These are phyloP conservation scores for Geranium incanum DNA, from an alignment of 441 rosid species.

Conservation along the genomic window DNA sequence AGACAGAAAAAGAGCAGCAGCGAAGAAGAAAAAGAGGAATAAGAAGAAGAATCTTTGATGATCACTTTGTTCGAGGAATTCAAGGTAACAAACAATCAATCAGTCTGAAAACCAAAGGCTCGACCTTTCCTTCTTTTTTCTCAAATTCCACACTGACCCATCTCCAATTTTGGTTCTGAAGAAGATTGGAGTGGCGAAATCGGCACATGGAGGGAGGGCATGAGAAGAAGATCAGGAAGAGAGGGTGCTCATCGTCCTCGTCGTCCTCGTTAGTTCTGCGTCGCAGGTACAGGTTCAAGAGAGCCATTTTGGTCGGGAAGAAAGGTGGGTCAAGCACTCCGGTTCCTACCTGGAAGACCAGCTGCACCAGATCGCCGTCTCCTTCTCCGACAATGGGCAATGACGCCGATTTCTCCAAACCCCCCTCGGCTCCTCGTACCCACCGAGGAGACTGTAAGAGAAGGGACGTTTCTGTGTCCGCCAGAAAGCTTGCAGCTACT, in stretches of 20 bases:
- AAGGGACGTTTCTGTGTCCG: conserved; percentile 66
- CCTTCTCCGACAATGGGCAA: conserved; percentile 33
- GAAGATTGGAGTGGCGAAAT: conserved; percentile 33
- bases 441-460: conserved; percentile 30
- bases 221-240: conserved; percentile 79
- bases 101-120: background rate
- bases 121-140: background rate
- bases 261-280: conserved; percentile 59
- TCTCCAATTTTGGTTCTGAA: background rate
- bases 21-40: background rate
- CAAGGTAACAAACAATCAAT: background rate
- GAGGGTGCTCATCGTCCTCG: conserved; percentile 83
- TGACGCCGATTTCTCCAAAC: conserved; percentile 44
- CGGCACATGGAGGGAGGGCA: conserved; percentile 48
- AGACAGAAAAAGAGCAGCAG: too few species aligned
- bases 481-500: conserved; percentile 91
- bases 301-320: conserved; percentile 76
- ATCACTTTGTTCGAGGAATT: conserved; percentile 1
- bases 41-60: background rate
- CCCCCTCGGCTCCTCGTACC: conserved; percentile 33
- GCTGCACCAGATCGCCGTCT: conserved; percentile 56
- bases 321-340: conserved; percentile 90
- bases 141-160: background rate
- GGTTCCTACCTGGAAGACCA: conserved; percentile 79
- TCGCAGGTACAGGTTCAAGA: conserved; percentile 69